Evolutionary conservation across 495 filamentous ascomycete species (phyloP).

Genomic region (Trichocladium antarcticum): DNA sequence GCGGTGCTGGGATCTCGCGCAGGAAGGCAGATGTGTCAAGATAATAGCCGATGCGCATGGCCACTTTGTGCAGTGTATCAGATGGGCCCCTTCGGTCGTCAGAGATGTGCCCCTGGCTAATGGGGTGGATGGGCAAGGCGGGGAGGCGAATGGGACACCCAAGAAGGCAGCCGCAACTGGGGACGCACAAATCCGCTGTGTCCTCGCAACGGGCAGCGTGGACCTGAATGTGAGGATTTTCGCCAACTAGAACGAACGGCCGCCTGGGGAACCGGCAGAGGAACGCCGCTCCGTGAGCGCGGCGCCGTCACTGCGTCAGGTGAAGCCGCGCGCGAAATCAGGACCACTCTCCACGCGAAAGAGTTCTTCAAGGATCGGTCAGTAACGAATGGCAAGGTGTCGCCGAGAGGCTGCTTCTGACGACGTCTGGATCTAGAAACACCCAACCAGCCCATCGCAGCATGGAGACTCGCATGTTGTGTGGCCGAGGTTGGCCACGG

Average conservation of each 20-base stretch:
- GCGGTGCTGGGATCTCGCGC: constrained; percentile 86
- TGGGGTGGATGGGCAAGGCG: constrained; percentile 42
- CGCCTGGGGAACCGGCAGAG: too few species aligned
- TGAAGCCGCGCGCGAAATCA: too few species aligned
- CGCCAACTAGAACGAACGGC: constrained; percentile 32
- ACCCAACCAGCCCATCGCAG: background rate
- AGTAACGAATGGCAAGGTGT: too few species aligned
- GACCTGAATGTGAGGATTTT: constrained; percentile 52
- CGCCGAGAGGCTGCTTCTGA: background rate
- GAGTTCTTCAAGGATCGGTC: background rate
- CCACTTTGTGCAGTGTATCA: constrained; percentile 77
- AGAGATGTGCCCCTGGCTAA: constrained; percentile 45
- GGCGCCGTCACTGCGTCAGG: too few species aligned
- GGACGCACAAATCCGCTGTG: constrained; percentile 46
- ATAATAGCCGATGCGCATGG: constrained; percentile 66
- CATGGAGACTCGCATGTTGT: background rate
- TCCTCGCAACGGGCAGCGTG: constrained; percentile 53
- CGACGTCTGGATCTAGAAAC: background rate
- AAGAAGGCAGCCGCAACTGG: constrained; percentile 34
- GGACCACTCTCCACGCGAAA: too few species aligned
- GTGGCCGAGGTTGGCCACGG: background rate
- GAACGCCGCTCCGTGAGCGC: too few species aligned
- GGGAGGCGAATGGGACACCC: constrained; percentile 37
- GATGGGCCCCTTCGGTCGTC: constrained; percentile 78
- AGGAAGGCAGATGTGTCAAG: constrained; percentile 86